Evolutionary conservation across 441 rosid species (phyloP), one percentile per base, ranked within the genome.

Genomic region (Macaranga tanarius): DNA sequence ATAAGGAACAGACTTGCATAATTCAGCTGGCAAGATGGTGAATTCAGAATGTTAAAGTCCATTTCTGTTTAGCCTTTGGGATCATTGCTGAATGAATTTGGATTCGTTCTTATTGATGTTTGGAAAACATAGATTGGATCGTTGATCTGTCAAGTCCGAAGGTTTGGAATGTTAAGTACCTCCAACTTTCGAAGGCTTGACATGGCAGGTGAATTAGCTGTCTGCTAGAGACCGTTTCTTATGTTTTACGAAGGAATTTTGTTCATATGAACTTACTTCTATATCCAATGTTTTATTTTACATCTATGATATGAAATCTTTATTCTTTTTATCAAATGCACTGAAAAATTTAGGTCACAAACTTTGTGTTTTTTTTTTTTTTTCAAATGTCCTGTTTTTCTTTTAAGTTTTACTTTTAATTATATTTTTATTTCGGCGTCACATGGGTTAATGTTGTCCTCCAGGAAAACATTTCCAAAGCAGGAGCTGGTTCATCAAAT

Each of bases 401-500:
- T 34, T 34, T 34, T 34, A 34, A 34, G 0, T 34, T 34, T 34
- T 34, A 4, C 38, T 34, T 64, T 45, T 7, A 48, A 40, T 64
- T 3, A 58, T 52, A 11, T 54, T 31, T 64, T n/a, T 50, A 28
- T n/a, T 48, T 34, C 19, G 54, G 34, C 40, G 7, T 67, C 47
- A 26, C 61, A 55, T 50, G 62, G 44, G 62, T n/a, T 6, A 10
- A 50, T 78, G 64, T 51, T 75, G 15, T 79, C 73, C 65, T 45
- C 73, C 82, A 90, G 92, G 84, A 79, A 74, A 73, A 62, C 67
- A 44, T 71, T 75, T 67, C 77, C 71, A 77, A 76, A 80, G 64
- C 63, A 19, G 89, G 80, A 72, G 68, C 78, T 56, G 87, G 80
- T 54, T 84, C 89, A 10, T 84, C 85, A 34, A 77, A 77, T 79